Base-by-base conservation (phyloP, 768 basidiomycete genomes). In the Lentinula sp. region DNA sequence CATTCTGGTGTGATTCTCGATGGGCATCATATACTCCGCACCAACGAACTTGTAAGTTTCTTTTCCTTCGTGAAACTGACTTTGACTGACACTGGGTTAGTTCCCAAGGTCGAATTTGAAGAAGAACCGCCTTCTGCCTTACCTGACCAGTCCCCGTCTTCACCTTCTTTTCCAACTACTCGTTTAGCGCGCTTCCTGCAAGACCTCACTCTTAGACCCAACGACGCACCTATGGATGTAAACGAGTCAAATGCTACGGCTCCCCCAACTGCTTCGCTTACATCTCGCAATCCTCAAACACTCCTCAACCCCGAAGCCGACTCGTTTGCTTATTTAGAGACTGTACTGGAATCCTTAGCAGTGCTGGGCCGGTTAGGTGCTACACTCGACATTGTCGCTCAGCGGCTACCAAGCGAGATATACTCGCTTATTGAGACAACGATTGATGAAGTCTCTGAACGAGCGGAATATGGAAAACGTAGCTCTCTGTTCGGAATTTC, bases 301-400 rank as follows among this genome's bases (percentile, higher is more conserved):
- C 60, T 67, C 9, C 45, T 71, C 48, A 95, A 95, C 67, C 94
- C 95, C 4, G 97, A 99, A 74, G 80, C 85, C 9, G 93, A 99
- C 70, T 94, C 93, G 0, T 99, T 97, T 73, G 74, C 85, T 4
- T 98, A 98, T 68, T 88, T 98, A 65, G 97, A 98, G 74, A 90
- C 85, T 1, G 79, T 98, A 5, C 76, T 98, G 7, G 97, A 98
- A 72, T 90, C 95, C n/a, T 78, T 98, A 11, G 89, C 94, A 13
- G 88, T 94, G 1, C 78, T 99, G 13, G 96, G 95, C 6, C 91
- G 91, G 69, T 80, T 98, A 2, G 93, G 92, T 2, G 84, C 76
- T 59, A 91, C 87, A 5, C 76, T 98, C 15, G 97, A 99, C 67
- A 84, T 80, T 54, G 78, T 98, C 49, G 78, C 86, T 5, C 95